Evolutionary conservation across 176 grass and related monocot genomes (phyloP).

Genomic region (Hsuehochloa calcarea): DNA sequence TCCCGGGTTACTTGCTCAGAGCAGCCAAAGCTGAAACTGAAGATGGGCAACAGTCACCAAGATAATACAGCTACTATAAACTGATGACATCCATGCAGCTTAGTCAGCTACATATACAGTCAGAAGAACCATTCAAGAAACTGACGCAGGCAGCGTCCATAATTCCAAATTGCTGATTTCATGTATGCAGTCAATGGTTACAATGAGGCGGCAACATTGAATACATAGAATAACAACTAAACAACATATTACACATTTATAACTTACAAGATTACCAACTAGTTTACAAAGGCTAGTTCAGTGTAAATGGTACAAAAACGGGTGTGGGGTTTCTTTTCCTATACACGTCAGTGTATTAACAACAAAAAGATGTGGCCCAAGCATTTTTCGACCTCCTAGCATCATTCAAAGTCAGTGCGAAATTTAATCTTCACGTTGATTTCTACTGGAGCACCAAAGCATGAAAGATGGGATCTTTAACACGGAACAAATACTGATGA

Average conservation of each 20-base stretch:
- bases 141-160: not conserved
- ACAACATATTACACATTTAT: not conserved
- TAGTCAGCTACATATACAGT: not conserved
- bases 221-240: not conserved
- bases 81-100: not conserved
- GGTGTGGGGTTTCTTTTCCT: not conserved
- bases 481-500: not conserved
- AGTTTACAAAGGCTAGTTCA: slow-evolving; percentile 3
- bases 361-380: not conserved
- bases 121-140: slow-evolving; percentile 19
- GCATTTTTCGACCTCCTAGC: not conserved
- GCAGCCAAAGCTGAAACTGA: not conserved
- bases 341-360: slow-evolving; percentile 30
- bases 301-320: slow-evolving; percentile 7
- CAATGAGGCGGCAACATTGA: not conserved
- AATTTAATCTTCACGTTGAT: not conserved
- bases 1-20: not conserved
- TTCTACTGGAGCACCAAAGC: not conserved
- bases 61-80: not conserved
- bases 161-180: slow-evolving; percentile 15
- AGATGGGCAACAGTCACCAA: not conserved
- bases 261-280: not conserved
- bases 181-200: not conserved
- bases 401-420: not conserved
- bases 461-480: not conserved